Conservation (phyloP, 352 stramenopile species). For the Globisporangium perplexum region DNA sequence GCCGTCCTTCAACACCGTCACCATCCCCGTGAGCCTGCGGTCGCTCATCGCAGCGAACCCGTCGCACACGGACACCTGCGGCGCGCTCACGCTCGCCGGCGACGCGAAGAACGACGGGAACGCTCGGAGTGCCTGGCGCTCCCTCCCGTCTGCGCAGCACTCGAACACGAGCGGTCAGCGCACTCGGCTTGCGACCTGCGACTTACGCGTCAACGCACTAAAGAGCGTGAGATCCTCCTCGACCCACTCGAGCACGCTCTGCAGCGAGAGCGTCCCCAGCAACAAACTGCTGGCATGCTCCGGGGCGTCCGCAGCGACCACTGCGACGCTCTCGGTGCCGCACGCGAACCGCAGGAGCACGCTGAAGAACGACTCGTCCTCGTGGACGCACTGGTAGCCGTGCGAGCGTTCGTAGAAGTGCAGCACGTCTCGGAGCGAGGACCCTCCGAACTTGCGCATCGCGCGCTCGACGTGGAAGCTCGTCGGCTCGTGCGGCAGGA, state of each 20-base stretch:
- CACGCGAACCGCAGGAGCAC: slow-evolving; percentile 45
- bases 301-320: slow-evolving; percentile 26
- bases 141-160: slow-evolving; percentile 21
- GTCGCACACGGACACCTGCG: slow-evolving; percentile 24
- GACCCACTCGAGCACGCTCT: slow-evolving; percentile 50
- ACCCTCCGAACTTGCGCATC: slow-evolving; percentile 24
- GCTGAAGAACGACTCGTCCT: slow-evolving; percentile 55
- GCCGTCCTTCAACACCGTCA: slow-evolving; percentile 13
- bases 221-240: slow-evolving; percentile 48
- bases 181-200: too few relatives aligned
- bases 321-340: slow-evolving; percentile 29
- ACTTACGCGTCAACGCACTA: too few relatives aligned
- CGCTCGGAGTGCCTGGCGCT: slow-evolving; percentile 24
- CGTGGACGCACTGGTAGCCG: slow-evolving; percentile 26
- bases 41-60: slow-evolving; percentile 27
- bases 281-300: slow-evolving; percentile 16
- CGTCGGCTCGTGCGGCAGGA: slow-evolving; percentile 29
- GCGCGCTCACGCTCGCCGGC: slow-evolving; percentile 21
- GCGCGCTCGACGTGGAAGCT: slow-evolving; percentile 31
- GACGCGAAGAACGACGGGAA: slow-evolving; percentile 49
- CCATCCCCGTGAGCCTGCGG: slow-evolving; percentile 24
- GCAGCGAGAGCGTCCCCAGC: slow-evolving; percentile 32
- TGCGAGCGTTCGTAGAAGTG: slow-evolving; percentile 20
- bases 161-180: slow-evolving; percentile 5
- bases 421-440: slow-evolving; percentile 27